Base-by-base conservation (phyloP, 2,329 filamentous ascomycete genomes). In the Escovopsis sp. region DNA sequence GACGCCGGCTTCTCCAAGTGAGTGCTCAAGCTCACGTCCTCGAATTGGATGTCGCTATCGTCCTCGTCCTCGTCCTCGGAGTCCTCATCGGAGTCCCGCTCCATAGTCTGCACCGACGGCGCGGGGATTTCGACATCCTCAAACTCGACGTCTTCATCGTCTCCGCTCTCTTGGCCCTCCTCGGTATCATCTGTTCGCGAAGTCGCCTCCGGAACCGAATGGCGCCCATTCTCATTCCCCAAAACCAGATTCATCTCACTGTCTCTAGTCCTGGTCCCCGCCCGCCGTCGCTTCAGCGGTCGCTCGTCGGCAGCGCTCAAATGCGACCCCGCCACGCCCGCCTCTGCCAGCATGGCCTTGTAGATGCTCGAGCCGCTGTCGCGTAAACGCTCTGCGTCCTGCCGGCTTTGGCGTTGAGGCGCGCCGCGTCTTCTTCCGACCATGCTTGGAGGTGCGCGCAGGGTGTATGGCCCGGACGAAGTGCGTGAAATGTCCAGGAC, bases 71-170 rank as follows among this genome's bases (percentile, higher is more conserved):
- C 67, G 1, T 65, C 65, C 1, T 57, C 56, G 1, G 63, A 64
- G 0, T 65, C 63, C 1, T 69, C 67, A 9, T 70, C 69, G 0
- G 67, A 69, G 32, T 70, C 68, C 42, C 63, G 54, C 38, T 68
- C 62, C 43, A 73, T 61, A 1, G 70, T 75, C 51, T 76, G 72
- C 15, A 73, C 49, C 0, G 64, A 71, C 0, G 69, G 63, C 12
- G 58, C 48, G 1, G 72, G 71, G 3, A 72, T 49, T 4, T 56
- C 49, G 2, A 74, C 67, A 50, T 75, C 70, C 46, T 73, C 64
- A 48, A 74, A 73, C 36, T 69, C 63, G 19, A 68, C 43, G 11
- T 62, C 59, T 3, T 68, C 65, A 4, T 67, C 59, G 2, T 59
- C 61, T 1, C 59, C 60, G 0, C 56, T 53, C 6, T 56, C 51